Conservation (phyloP, 345 rosid genomes). For the Euphorbia pulcherrima region DNA sequence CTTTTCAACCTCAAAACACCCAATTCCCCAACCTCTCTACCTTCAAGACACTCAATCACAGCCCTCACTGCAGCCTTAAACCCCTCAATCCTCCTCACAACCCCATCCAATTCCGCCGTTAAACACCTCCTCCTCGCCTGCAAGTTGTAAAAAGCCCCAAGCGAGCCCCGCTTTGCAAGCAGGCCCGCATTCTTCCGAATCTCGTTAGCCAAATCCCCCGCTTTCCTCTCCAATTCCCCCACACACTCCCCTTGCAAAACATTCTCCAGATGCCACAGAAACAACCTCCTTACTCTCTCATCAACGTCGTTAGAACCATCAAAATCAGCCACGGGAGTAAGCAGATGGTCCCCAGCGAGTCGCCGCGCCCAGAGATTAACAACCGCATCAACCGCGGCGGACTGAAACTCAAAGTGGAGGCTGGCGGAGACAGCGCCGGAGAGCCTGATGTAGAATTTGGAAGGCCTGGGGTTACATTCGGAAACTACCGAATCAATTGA, state of each 20-base stretch:
- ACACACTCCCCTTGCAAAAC: slow-evolving; percentile 44
- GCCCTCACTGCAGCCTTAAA: slow-evolving; percentile 50
- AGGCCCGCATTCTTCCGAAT: slow-evolving; percentile 16
- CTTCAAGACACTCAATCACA: slow-evolving; percentile 42
- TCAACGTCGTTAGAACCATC: background rate
- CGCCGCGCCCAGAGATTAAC: slow-evolving; percentile 15
- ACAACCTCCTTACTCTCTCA: slow-evolving; percentile 8
- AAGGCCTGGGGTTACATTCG: slow-evolving; percentile 11
- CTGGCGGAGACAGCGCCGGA: background rate
- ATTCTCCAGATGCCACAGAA: slow-evolving; percentile 22
- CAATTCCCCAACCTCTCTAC: slow-evolving; percentile 14
- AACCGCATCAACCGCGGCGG: background rate
- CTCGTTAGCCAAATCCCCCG: slow-evolving; percentile 25
- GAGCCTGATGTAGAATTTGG: background rate
- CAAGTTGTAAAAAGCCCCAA: slow-evolving; percentile 1
- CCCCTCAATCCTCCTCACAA: slow-evolving; percentile 47
- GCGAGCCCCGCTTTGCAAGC: slow-evolving; percentile 4
- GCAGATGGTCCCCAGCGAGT: slow-evolving; percentile 17
- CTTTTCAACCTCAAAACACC: slow-evolving; percentile 38
- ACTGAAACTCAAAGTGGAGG: background rate
- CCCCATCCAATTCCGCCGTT: slow-evolving; percentile 32
- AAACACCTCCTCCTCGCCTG: slow-evolving; percentile 30
- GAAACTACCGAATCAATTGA: slow-evolving; percentile 7
- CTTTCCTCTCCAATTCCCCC: slow-evolving; percentile 31
- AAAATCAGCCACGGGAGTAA: slow-evolving; percentile 9